Evolutionary conservation across 768 basidiomycete genomes (phyloP).

Genomic region (Leccinum arenicola): DNA sequence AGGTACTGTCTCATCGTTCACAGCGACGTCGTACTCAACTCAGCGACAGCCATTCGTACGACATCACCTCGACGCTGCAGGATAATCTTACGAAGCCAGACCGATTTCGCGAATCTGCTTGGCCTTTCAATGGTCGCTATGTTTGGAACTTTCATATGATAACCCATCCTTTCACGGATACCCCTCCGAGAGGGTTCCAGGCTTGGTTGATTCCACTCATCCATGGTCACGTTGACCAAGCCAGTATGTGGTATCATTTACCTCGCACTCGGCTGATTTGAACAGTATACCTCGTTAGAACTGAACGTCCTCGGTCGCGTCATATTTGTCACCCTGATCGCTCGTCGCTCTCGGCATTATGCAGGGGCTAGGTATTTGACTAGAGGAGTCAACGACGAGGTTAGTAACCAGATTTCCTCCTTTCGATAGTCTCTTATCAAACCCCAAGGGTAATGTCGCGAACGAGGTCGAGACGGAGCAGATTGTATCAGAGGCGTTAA

Average conservation of each 20-base stretch:
- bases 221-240: conserved; percentile 97
- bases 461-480: conserved; percentile 99
- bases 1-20: conserved; percentile 46
- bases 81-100: conserved; percentile 73
- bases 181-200: conserved; percentile 44
- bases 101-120: conserved; percentile 43
- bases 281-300: conserved; percentile 46
- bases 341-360: conserved; percentile 89
- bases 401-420: conserved; percentile 22
- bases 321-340: conserved; percentile 92
- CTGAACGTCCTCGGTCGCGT: conserved; percentile 86
- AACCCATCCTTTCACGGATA: conserved; percentile 56
- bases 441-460: conserved; percentile 84
- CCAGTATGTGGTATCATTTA: conserved; percentile 60
- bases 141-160: conserved; percentile 96
- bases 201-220: conserved; percentile 91
- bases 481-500: conserved; percentile 87
- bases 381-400: conserved; percentile 92
- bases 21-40: background rate
- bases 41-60: conserved; percentile 81
- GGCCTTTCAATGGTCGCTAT: conserved; percentile 82
- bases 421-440: background rate
- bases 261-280: background rate
- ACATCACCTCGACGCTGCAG: conserved; percentile 94
- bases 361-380: conserved; percentile 95